Conservation (phyloP, 2,329 filamentous ascomycete species). For the Alternaria brassicae region DNA sequence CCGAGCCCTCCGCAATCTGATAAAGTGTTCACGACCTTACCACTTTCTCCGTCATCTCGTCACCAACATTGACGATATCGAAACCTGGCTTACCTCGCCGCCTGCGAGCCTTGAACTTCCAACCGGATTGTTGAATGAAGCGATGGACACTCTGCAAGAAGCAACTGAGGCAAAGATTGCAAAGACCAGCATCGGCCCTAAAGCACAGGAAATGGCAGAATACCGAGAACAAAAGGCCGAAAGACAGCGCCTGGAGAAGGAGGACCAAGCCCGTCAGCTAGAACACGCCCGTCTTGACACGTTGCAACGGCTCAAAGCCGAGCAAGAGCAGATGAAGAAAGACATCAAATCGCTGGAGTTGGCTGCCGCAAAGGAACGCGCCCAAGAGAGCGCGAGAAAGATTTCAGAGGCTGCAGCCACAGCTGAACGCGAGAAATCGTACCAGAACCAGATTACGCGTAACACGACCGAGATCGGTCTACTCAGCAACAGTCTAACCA, state of each 20-base stretch:
- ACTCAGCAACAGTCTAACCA: neutral
- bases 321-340: neutral
- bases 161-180: neutral
- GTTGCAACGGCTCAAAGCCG: neutral
- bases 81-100: slow-evolving; percentile 8
- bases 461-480: neutral
- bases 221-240: neutral
- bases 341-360: neutral
- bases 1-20: neutral
- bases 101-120: neutral
- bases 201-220: neutral
- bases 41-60: neutral
- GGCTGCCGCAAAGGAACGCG: neutral
- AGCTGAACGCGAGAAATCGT: neutral
- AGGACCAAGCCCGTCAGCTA: neutral
- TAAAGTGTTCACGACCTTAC: neutral
- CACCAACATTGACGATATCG: slow-evolving; percentile 4
- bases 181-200: neutral
- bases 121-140: neutral
- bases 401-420: neutral
- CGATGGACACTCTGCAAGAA: neutral
- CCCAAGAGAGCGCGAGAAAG: neutral
- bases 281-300: neutral
- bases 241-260: neutral
- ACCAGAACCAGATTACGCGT: neutral